Conservation (phyloP, 495 filamentous ascomycete species). For the Trichodelitschia bisporula region DNA sequence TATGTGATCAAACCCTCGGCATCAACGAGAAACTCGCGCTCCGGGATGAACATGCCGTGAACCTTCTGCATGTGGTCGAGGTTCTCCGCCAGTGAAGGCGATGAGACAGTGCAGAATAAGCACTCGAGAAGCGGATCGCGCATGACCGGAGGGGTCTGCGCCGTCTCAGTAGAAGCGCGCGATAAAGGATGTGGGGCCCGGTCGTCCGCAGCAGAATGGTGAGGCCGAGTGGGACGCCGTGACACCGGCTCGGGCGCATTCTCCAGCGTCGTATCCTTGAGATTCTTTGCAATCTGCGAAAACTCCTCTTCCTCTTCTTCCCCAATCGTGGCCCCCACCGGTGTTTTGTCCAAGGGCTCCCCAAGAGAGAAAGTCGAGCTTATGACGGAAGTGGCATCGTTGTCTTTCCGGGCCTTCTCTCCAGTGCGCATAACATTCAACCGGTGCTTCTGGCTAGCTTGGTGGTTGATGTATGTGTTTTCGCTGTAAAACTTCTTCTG, state of each 20-base stretch:
- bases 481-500: slow-evolving; percentile 88
- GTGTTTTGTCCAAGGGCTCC: slow-evolving; percentile 36
- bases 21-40: slow-evolving; percentile 56
- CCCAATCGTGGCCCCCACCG: slow-evolving; percentile 17
- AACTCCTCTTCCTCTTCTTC: slow-evolving; percentile 49
- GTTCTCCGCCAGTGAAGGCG: slow-evolving; percentile 46
- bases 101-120: slow-evolving; percentile 73
- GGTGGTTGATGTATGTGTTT: slow-evolving; percentile 82
- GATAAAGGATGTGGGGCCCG: slow-evolving; percentile 19
- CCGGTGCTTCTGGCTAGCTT: slow-evolving; percentile 78
- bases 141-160: background rate
- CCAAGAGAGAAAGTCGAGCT: slow-evolving; percentile 82
- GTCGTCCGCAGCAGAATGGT: slow-evolving; percentile 22
- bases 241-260: slow-evolving; percentile 25
- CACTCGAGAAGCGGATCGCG: slow-evolving; percentile 30
- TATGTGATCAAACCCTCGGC: slow-evolving; percentile 59
- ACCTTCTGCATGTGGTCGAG: slow-evolving; percentile 70
- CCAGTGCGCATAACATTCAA: slow-evolving; percentile 25
- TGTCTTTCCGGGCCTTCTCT: slow-evolving; percentile 13
- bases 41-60: slow-evolving; percentile 93
- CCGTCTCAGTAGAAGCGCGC: slow-evolving; percentile 2
- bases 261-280: slow-evolving; percentile 48
- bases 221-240: slow-evolving; percentile 29
- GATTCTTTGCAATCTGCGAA: slow-evolving; percentile 47
- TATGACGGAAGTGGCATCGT: slow-evolving; percentile 65